Base-by-base conservation (phyloP, 148 eudicot species). In the Oxyria digyna region DNA sequence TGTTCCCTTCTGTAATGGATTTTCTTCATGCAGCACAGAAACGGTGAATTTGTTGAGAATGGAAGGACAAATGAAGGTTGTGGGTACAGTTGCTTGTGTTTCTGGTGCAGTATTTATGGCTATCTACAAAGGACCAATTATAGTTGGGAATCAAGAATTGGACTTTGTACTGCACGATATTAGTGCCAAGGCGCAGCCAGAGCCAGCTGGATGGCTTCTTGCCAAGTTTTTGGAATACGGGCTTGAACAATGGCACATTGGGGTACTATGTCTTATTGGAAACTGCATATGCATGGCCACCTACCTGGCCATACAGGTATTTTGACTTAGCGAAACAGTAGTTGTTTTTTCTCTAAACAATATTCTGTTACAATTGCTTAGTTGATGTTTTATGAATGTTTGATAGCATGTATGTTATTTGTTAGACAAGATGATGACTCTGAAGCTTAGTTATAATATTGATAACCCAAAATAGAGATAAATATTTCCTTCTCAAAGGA, bases 211-310 rank as follows among this genome's bases (percentile, higher is more conserved):
- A 71, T 87, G 85, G 97, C 67, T 94, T 72, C 59, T 85, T 49
- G 78, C 87, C 66, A 82, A 69, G 46, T 73, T 83, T 33, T 57
- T 82, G 77, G 85, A 79, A 42, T 75, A 81, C 35, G 96, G 96
- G 45, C 50, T 94, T 71, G 96, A 88, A 49, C 74, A 74, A 38
- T 90, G 96, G 86, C 88, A 90, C 76, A 81, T 90, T 68, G 98
- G 98, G 35, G 91, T 88, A 29, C 64, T 94, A 70, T 94, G 98
- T 79, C 78, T 94, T 42, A 82, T 90, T 43, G 98, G 98, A 55
- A 94, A 94, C 78, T 90, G 97, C 78, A 85, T 90, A 81, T 94
- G 93, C 89, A 86, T 88, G 89, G 98, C 98, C 12, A 70, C 97
- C 45, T 94, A 84, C 76, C 81, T 94, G 35, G 96, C 98, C 68